Conservation (phyloP, 371 early-diverging fungal species). For the Lichtheimia corymbifera region DNA sequence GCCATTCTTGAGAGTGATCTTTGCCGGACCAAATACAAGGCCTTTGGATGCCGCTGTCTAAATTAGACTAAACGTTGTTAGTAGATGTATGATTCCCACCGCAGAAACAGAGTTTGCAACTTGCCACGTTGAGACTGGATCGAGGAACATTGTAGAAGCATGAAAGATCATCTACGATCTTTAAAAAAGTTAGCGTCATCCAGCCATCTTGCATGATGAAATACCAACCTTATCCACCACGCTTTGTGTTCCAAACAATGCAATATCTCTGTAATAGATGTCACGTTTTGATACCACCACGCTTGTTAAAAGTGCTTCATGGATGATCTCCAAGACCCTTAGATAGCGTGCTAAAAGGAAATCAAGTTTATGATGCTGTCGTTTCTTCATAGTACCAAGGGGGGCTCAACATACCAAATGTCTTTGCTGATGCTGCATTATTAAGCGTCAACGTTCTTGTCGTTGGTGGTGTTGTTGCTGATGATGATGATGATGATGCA, state of each 20-base stretch:
- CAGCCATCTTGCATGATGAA: not conserved
- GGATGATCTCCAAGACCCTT: conserved; percentile 42
- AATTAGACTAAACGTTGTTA: not conserved
- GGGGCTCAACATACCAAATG: conserved; percentile 4
- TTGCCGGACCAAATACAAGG: conserved; percentile 38
- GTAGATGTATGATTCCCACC: not conserved
- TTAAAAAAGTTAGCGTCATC: not conserved
- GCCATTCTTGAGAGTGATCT: conserved; percentile 32
- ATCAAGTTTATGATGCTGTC: not conserved
- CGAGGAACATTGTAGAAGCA: conserved; percentile 41
- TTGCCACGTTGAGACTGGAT: conserved; percentile 41
- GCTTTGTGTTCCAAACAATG: conserved; percentile 33
- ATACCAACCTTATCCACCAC: conserved; percentile 30
- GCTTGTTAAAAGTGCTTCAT: conserved; percentile 36
- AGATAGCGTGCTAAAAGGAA: conserved; percentile 35
- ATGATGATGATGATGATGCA: not conserved
- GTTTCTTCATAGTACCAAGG: not conserved
- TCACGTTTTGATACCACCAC: conserved; percentile 44
- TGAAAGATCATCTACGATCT: conserved; percentile 45
- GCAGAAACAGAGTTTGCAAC: not conserved
- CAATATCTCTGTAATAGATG: conserved; percentile 47
- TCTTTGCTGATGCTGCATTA: not conserved
- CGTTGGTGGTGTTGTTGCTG: not conserved
- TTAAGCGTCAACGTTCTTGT: not conserved
- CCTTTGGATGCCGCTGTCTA: conserved; percentile 51